Evolutionary conservation across 345 rosid genomes (phyloP).

Genomic region (Schrenkiella parvula): DNA sequence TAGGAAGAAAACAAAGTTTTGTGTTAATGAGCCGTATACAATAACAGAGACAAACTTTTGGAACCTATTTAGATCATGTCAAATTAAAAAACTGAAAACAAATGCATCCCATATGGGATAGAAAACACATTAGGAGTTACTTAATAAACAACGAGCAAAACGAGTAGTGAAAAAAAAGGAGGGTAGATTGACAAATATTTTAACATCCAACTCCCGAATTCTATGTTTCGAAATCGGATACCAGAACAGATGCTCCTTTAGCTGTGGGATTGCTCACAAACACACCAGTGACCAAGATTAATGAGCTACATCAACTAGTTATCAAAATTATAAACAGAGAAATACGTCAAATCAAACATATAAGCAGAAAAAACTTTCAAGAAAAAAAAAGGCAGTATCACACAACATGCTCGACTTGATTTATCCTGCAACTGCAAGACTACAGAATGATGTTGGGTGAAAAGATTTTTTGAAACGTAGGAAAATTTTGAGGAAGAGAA

Average conservation of each 20-base stretch:
- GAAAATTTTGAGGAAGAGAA: background rate
- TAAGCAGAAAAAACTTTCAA: background rate
- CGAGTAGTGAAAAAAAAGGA: background rate
- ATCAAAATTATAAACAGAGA: slow-evolving; percentile 6
- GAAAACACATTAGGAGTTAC: slow-evolving; percentile 1
- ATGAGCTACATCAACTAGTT: slow-evolving; percentile 2
- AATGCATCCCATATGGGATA: background rate
- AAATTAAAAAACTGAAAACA: slow-evolving; percentile 8
- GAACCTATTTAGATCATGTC: background rate
- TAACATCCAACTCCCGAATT: slow-evolving; percentile 3
- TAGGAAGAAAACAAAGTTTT: slow-evolving; percentile 48
- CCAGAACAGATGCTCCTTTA: slow-evolving; percentile 23
- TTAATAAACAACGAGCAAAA: background rate
- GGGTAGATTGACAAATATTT: background rate
- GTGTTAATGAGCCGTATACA: slow-evolving; percentile 33
- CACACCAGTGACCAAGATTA: slow-evolving; percentile 6
- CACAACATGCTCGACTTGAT: slow-evolving; percentile 7
- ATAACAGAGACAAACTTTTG: slow-evolving; percentile 10
- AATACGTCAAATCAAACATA: background rate
- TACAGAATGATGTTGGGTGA: background rate
- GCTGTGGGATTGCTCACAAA: slow-evolving; percentile 27
- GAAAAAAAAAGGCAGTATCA: background rate
- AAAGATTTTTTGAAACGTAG: background rate
- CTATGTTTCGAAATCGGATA: slow-evolving; percentile 9
- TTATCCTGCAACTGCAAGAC: slow-evolving; percentile 11